Conservation (phyloP, 352 stramenopile genomes). For the Pseudoperonospora humuli region DNA sequence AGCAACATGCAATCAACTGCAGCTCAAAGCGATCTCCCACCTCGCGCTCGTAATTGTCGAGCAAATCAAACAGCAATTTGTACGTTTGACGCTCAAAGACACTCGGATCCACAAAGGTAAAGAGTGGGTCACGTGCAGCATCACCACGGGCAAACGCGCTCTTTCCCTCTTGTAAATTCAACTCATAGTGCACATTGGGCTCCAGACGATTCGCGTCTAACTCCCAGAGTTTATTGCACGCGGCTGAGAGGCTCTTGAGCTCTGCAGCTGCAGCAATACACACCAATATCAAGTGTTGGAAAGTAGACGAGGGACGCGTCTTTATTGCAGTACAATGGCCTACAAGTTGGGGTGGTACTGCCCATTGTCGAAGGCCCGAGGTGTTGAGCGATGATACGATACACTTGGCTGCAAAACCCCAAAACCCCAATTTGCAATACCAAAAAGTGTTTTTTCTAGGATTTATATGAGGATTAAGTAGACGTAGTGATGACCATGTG, state of each 20-base stretch:
- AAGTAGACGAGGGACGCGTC: not conserved
- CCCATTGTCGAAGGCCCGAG: conserved; percentile 34
- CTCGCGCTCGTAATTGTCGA: conserved; percentile 86
- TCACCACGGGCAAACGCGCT: conserved; percentile 85
- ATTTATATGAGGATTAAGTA: too few species aligned
- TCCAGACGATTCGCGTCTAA: conserved; percentile 80
- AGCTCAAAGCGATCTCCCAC: conserved; percentile 20
- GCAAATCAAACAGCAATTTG: conserved; percentile 82
- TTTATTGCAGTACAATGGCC: not conserved
- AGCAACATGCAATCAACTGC: not conserved
- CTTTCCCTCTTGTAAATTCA: conserved; percentile 92
- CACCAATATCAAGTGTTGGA: too few species aligned
- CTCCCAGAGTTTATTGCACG: conserved; percentile 89
- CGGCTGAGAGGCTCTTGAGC: conserved; percentile 52
- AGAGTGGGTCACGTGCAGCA: conserved; percentile 83
- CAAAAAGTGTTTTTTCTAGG: too few species aligned
- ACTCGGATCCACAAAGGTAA: conserved; percentile 80
- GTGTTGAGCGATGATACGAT: too few species aligned
- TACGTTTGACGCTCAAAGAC: conserved; percentile 89
- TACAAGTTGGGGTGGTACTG: conserved; percentile 42
- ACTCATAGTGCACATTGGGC: conserved; percentile 86
- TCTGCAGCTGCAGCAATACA: conserved; percentile 27
- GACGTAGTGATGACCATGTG: too few species aligned
- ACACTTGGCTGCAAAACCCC: too few species aligned
- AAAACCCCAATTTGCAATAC: too few species aligned